phyloP scores from a whole-genome alignment of 164 flowering plant genomes.

The Stephania yunnanensis region DNA sequence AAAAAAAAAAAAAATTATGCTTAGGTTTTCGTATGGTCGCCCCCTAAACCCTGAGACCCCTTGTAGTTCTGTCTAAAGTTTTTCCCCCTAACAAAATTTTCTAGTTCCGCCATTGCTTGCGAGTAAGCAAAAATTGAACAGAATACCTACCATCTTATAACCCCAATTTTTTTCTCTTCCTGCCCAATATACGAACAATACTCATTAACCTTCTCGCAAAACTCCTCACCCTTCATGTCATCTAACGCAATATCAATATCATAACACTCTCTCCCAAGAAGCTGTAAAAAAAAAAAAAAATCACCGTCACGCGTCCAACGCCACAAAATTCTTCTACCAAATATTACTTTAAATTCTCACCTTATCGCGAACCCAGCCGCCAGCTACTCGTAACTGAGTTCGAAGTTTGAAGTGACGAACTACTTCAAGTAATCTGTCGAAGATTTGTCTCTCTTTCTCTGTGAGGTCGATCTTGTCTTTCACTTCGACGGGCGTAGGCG shows the following conservation, averaged over 20 bases:
- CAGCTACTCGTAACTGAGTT: slow-evolving; percentile 93
- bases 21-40: too few relatives aligned
- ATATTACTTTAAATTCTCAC: slow-evolving; percentile 19
- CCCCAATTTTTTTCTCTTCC: slow-evolving; percentile 53
- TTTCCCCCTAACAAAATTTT: too few relatives aligned
- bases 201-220: slow-evolving; percentile 71
- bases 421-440: slow-evolving; percentile 56
- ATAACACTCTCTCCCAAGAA: slow-evolving; percentile 75
- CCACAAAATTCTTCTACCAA: not conserved
- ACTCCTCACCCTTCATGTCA: slow-evolving; percentile 83
- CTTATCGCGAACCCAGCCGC: slow-evolving; percentile 99
- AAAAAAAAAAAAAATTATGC: too few relatives aligned
- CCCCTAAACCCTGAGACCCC: too few relatives aligned
- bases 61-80: too few relatives aligned
- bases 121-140: not conserved
- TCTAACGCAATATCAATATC: slow-evolving; percentile 95
- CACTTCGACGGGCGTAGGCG: slow-evolving; percentile 29
- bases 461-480: slow-evolving; percentile 60
- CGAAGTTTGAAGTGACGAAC: slow-evolving; percentile 56
- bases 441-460: slow-evolving; percentile 63
- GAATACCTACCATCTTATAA: slow-evolving; percentile 57
- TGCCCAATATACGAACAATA: slow-evolving; percentile 58
- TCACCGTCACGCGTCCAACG: not conserved
- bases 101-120: too few relatives aligned
- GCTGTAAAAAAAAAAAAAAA: slow-evolving; percentile 40